phyloP scores from a whole-genome alignment of 805 yeast genomes.

The Maudiozyma barnettii region DNA sequence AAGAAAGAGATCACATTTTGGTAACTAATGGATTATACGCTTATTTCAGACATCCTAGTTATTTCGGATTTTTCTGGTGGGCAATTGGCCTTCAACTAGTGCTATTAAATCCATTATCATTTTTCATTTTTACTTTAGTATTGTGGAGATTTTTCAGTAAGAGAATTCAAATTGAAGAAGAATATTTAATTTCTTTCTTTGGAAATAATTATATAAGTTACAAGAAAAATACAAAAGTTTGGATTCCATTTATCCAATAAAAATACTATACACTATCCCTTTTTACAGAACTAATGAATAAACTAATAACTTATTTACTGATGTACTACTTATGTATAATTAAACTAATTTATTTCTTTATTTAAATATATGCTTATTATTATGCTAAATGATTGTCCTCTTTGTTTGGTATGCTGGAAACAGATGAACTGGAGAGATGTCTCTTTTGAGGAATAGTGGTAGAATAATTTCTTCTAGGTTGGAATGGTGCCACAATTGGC shows the following conservation, averaged over 20 bases:
- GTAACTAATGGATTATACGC: conserved; percentile 69
- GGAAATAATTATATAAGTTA: conserved; percentile 56
- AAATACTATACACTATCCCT: background rate
- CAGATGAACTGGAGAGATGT: conserved; percentile 5
- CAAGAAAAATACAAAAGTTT: conserved; percentile 38
- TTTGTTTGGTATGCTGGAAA: background rate
- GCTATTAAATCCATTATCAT: conserved; percentile 55
- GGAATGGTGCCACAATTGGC: conserved; percentile 21
- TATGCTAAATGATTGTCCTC: background rate
- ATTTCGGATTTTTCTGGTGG: conserved; percentile 90
- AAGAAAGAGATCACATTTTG: conserved; percentile 47
- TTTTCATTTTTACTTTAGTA: conserved; percentile 43
- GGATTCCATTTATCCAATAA: conserved; percentile 53
- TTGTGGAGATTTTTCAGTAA: conserved; percentile 59
- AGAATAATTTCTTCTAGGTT: conserved; percentile 22
- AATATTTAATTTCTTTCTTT: conserved; percentile 54
- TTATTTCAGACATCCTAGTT: conserved; percentile 75
- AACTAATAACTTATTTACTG: background rate
- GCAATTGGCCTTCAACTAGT: conserved; percentile 75
- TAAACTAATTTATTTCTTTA: background rate
- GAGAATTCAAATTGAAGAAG: conserved; percentile 69
- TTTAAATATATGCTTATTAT: background rate
- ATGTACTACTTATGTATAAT: background rate
- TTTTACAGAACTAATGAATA: background rate
- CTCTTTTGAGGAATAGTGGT: conserved; percentile 27